Evolutionary conservation across 228 moss, liverwort and hornwort species (phyloP).

Genomic region (Sphagnum magellanicum): DNA sequence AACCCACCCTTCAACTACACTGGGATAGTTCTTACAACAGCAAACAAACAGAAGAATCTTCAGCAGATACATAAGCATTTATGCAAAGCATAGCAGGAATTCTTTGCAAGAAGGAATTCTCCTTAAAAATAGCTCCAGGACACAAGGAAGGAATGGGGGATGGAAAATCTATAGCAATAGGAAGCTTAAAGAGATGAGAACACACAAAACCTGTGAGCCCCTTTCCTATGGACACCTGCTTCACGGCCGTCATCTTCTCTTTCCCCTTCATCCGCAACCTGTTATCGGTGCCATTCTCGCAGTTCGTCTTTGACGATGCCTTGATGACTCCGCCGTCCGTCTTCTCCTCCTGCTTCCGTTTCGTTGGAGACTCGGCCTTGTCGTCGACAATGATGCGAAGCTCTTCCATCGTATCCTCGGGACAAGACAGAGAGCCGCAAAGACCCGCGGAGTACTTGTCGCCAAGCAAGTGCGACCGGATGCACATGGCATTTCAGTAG

Average conservation of each 20-base stretch:
- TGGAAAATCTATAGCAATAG: too few species aligned
- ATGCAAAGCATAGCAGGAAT: too few species aligned
- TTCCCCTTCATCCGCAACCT: slow-evolving; percentile 49
- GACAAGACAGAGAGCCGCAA: slow-evolving; percentile 37
- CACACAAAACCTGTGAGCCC: neutral
- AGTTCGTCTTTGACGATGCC: slow-evolving; percentile 12
- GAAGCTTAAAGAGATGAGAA: too few species aligned
- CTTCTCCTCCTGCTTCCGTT: slow-evolving; percentile 52
- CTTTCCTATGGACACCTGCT: slow-evolving; percentile 40
- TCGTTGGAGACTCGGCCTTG: slow-evolving; percentile 44
- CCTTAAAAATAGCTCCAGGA: too few species aligned
- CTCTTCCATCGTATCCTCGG: slow-evolving; percentile 55
- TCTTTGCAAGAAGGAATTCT: too few species aligned
- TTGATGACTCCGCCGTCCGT: slow-evolving; percentile 12
- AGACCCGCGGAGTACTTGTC: slow-evolving; percentile 52
- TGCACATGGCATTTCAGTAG: slow-evolving; percentile 60
- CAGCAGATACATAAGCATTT: too few species aligned
- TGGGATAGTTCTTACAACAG: too few species aligned
- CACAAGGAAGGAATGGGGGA: too few species aligned
- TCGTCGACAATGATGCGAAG: slow-evolving; percentile 31
- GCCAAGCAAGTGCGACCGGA: slow-evolving; percentile 49
- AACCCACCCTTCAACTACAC: too few species aligned
- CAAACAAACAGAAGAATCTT: too few species aligned
- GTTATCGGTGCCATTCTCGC: slow-evolving; percentile 27
- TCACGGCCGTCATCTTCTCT: slow-evolving; percentile 45